Percentiles rank a stretch among this genome's conserved stretches.
Conservation (phyloP, 805 yeast genomes). For the Candida railenensis region DNA sequence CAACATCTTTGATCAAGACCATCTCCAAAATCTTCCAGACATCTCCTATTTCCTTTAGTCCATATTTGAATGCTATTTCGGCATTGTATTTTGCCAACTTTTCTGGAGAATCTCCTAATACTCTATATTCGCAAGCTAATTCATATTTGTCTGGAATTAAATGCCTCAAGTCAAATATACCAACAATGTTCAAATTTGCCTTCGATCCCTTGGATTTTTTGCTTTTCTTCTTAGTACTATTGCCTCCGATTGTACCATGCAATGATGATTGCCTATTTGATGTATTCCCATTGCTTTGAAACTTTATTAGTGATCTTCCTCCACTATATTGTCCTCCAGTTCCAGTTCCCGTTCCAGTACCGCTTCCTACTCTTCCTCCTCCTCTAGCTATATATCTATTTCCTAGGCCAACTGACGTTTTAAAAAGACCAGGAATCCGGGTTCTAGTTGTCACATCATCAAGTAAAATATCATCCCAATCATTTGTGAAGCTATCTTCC, state of each 20-base stretch:
- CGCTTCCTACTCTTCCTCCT: constrained; percentile 1
- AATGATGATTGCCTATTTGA: constrained; percentile 36
- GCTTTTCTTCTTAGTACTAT: constrained; percentile 20
- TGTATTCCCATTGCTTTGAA: constrained; percentile 38
- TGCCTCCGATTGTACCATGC: constrained; percentile 16
- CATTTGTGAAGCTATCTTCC: constrained; percentile 63
- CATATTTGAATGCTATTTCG: constrained; percentile 62
- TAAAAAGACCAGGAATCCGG: constrained; percentile 51
- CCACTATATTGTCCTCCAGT: constrained; percentile 19
- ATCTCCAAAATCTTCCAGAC: constrained; percentile 69
- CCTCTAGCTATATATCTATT: constrained; percentile 22
- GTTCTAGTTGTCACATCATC: constrained; percentile 53
- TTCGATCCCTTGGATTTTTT: constrained; percentile 12
- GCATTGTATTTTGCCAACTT: constrained; percentile 69
- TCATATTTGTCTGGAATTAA: constrained; percentile 75
- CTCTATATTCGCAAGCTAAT: constrained; percentile 63
- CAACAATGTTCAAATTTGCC: constrained; percentile 47
- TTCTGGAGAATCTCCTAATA: constrained; percentile 63
- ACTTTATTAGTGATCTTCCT: constrained; percentile 23
- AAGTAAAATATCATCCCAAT: constrained; percentile 64
- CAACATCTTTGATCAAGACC: constrained; percentile 43
- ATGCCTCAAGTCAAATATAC: constrained; percentile 61
- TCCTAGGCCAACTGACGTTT: constrained; percentile 40
- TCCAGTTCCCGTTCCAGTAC: constrained; percentile 12
- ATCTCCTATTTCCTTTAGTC: constrained; percentile 61